phyloP scores from a whole-genome alignment of 2,329 filamentous ascomycete species.

The Talaromyces sp. region DNA sequence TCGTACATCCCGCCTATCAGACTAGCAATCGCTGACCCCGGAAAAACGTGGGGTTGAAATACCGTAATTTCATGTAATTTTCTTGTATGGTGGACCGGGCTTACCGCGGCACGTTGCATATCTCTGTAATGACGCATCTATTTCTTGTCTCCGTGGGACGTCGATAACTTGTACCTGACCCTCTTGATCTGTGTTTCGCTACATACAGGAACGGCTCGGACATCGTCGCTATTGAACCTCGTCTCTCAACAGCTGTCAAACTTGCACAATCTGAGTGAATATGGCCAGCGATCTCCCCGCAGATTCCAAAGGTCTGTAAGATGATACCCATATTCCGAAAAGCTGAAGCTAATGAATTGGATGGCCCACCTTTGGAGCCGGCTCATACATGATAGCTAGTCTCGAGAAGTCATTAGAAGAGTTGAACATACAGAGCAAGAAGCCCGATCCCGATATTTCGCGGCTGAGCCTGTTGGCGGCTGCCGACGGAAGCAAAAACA shows the following conservation, averaged over 20 bases:
- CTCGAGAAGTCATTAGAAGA: slow-evolving; percentile 20
- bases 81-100: not conserved
- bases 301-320: slow-evolving; percentile 24
- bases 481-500: slow-evolving; percentile 21
- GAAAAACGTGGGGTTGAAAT: not conserved
- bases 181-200: not conserved
- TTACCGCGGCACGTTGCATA: not conserved
- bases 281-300: slow-evolving; percentile 16
- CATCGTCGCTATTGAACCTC: not conserved
- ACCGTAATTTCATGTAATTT: not conserved
- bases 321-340: not conserved
- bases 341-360: not conserved
- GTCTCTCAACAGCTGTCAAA: not conserved
- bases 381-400: not conserved
- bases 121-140: not conserved
- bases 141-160: not conserved
- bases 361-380: not conserved
- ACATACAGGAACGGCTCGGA: not conserved
- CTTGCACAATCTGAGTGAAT: not conserved
- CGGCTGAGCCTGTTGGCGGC: slow-evolving; percentile 22
- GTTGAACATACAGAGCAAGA: slow-evolving; percentile 29
- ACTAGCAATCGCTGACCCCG: not conserved
- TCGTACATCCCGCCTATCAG: not conserved
- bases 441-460: slow-evolving; percentile 28
- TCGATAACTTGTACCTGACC: not conserved